Base-by-base conservation (phyloP, 345 rosid species). In the Moringa oleifera region DNA sequence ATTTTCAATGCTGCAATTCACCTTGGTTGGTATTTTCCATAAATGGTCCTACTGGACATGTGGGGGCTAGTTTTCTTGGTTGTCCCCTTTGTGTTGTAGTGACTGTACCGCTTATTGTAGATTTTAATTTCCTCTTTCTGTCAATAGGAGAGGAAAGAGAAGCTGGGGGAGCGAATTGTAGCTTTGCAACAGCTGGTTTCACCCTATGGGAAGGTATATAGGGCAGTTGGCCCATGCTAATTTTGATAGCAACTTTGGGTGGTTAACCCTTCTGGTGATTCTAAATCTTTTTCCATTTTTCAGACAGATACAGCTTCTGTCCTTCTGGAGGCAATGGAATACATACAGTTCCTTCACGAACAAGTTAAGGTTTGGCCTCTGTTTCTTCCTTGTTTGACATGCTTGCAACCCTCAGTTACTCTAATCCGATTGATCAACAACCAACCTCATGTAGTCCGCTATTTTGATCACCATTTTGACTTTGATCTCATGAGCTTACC, bases 221-320 rank as follows among this genome's bases (percentile, higher is more conserved):
- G 25, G 22, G n/a, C n/a, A n/a, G n/a, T n/a, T n/a, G n/a, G n/a
- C n/a, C n/a, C n/a, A n/a, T n/a, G n/a, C n/a, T n/a, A n/a, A n/a
- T n/a, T n/a, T n/a, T n/a, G n/a, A n/a, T n/a, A n/a, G n/a, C n/a
- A n/a, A n/a, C n/a, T n/a, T n/a, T n/a, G n/a, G n/a, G n/a, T n/a
- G n/a, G n/a, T n/a, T n/a, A n/a, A n/a, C n/a, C n/a, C n/a, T n/a
- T n/a, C n/a, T n/a, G n/a, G n/a, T n/a, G n/a, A n/a, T n/a, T n/a
- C n/a, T n/a, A n/a, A n/a, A 4, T 33, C 37, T 33, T 33, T 33
- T 33, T 11, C 11, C 37, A 33, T 33, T 11, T 9, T 63, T 72
- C 95, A 89, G 98, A 92, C 99, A 0, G 99, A 94, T 74, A 94
- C 99, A 52, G 97, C 99, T 54, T 94, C 99, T 2, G 99, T 94